phyloP scores from a whole-genome alignment of 2,329 filamentous ascomycete genomes.

The Fusarium annulatum region DNA sequence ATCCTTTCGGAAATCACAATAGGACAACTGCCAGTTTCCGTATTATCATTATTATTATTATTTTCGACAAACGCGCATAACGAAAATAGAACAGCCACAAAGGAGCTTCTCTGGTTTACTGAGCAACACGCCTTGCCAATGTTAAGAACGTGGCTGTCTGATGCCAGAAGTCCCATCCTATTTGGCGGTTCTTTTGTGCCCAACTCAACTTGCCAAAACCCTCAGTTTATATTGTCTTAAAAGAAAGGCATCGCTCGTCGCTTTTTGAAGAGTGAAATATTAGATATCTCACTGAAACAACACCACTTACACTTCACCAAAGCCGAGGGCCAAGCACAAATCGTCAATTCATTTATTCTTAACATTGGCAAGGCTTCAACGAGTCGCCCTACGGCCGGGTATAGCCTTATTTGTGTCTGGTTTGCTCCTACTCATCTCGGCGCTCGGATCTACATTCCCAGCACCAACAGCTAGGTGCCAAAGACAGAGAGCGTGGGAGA shows the following conservation, averaged over 20 bases:
- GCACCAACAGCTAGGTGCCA: background rate
- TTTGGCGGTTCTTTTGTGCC: background rate
- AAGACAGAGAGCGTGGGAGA: background rate
- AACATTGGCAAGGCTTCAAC: background rate
- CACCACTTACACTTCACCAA: background rate
- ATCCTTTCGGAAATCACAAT: background rate
- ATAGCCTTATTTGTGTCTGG: background rate
- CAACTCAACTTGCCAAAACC: background rate
- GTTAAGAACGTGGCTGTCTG: background rate
- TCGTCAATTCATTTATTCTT: background rate
- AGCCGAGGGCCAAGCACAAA: background rate
- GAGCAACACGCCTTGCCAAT: background rate
- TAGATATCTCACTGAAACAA: background rate
- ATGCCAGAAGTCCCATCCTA: background rate
- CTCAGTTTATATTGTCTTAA: background rate
- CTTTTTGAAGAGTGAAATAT: background rate
- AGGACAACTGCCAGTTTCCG: background rate
- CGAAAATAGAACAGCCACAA: background rate
- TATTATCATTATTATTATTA: background rate
- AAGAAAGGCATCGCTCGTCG: background rate
- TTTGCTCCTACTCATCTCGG: background rate
- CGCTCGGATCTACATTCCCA: conserved; percentile 9
- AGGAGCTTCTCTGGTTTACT: background rate
- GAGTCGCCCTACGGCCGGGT: background rate
- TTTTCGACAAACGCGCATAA: background rate